A percentile compares a stretch with the other conserved stretches of the same genome.
Evolutionary conservation across 139 green algal species (phyloP).

Genomic region (Chlorella sp.): DNA sequence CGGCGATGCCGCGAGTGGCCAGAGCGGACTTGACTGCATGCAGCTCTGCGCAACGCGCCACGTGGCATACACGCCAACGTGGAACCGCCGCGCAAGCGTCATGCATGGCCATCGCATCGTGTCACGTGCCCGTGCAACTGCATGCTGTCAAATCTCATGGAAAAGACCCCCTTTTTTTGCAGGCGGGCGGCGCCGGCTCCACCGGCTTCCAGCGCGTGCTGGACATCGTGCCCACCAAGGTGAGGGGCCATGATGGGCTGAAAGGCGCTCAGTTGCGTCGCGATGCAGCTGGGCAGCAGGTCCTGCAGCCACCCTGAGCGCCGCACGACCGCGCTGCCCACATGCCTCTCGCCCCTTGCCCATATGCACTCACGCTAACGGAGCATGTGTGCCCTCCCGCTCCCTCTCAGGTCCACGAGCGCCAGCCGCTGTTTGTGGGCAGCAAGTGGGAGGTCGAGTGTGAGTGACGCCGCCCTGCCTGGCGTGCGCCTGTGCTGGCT

Average conservation of each 20-base stretch:
- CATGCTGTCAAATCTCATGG: background rate
- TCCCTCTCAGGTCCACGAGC: conserved; percentile 71
- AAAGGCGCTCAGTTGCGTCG: no score
- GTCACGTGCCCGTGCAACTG: background rate
- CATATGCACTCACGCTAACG: no score
- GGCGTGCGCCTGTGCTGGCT: no score
- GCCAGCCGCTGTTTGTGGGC: conserved; percentile 87
- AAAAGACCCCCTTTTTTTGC: background rate
- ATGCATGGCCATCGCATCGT: background rate
- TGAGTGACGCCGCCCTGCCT: no score
- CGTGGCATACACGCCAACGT: no score
- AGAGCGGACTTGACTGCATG: no score
- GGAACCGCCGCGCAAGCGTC: no score
- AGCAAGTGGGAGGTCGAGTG: conserved; percentile 92
- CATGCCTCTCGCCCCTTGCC: background rate
- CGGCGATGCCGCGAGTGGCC: no score
- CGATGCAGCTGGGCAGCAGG: no score
- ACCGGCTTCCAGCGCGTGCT: conserved; percentile 70
- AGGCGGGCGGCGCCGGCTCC: conserved; percentile 72
- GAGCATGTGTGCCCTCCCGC: no score
- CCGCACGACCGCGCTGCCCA: background rate
- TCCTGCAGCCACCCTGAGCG: no score
- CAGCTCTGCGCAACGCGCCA: no score
- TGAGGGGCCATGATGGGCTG: background rate
- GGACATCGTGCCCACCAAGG: conserved; percentile 62